Evolutionary conservation across 139 green algal species (phyloP), one percentile per base, ranked within the genome.

Genomic region (Chlorella vulgaris): DNA sequence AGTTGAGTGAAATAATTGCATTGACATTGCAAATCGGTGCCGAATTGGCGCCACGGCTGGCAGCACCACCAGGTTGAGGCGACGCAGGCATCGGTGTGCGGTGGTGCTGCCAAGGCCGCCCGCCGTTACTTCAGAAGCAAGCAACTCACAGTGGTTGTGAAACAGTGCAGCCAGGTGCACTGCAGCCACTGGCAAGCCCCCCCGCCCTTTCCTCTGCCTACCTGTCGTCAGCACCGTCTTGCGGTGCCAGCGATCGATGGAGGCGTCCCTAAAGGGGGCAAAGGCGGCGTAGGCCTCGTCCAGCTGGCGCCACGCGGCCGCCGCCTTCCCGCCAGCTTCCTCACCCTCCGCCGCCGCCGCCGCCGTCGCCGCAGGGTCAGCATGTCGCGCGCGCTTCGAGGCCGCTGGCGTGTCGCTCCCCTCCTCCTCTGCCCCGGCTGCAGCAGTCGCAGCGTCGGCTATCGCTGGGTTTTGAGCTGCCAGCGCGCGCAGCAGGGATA

Each of bases 161-260:
- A n/a, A n/a, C n/a, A n/a, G n/a, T n/a, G n/a, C n/a, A n/a, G n/a
- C n/a, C n/a, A n/a, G n/a, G n/a, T n/a, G n/a, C n/a, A n/a, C n/a
- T n/a, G n/a, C n/a, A n/a, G n/a, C n/a, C n/a, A n/a, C n/a, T n/a
- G n/a, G n/a, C n/a, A n/a, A n/a, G n/a, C n/a, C n/a, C n/a, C n/a
- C n/a, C n/a, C n/a, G 47, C 47, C 15, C 47, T 24, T 10, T 10
- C 13, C 47, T 15, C 47, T 58, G 15, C 51, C 47, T 78, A 74
- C 91, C 94, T 29, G 77, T 86, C 0, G 79, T 74, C 38, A 97
- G 84, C 81, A 92, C 78, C 29, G 93, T 93, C 70, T 93, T 92
- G 43, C 92, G 77, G 83, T 98, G 93, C 92, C 93, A 98, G 21
- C 90, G 80, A 86, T 98, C 93, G 50, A 97, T 60, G 18, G 93